A percentile compares a stretch with the other conserved stretches of the same genome.
phyloP scores from a whole-genome alignment of 192 early-diverging fungal species.

The Coemansia sp. region DNA sequence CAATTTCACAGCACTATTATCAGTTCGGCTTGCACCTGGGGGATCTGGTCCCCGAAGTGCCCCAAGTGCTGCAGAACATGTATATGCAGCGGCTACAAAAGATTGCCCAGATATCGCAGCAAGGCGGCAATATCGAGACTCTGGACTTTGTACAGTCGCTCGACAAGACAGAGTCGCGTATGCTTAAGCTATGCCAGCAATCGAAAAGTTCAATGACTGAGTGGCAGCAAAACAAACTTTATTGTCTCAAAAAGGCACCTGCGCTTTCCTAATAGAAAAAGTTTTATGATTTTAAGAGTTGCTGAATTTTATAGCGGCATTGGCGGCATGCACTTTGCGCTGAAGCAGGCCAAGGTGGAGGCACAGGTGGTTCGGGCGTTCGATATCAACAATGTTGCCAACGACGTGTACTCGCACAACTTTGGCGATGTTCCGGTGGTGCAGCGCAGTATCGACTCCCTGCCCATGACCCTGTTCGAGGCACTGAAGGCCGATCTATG shows the following conservation, averaged over 20 bases:
- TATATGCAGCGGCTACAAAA: slow-evolving; percentile 44
- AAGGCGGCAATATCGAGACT: slow-evolving; percentile 40
- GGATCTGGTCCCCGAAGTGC: slow-evolving; percentile 49
- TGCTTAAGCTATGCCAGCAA: slow-evolving; percentile 44
- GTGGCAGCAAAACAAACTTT: slow-evolving; percentile 46
- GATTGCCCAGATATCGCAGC: slow-evolving; percentile 48
- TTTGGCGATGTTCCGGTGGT: slow-evolving; percentile 50
- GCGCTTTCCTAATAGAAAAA: slow-evolving; percentile 9
- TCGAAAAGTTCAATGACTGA: slow-evolving; percentile 30
- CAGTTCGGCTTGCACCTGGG: slow-evolving; percentile 52
- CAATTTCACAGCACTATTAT: slow-evolving; percentile 48
- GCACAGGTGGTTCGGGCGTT: slow-evolving; percentile 79
- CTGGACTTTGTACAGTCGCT: slow-evolving; percentile 52
- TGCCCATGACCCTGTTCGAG: slow-evolving; percentile 60
- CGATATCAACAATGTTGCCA: slow-evolving; percentile 92
- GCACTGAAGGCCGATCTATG: slow-evolving; percentile 66
- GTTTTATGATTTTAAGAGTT: slow-evolving; percentile 31
- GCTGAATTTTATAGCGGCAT: slow-evolving; percentile 59
- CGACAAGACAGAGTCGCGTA: slow-evolving; percentile 31
- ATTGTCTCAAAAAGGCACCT: slow-evolving; percentile 29
- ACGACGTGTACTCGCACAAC: slow-evolving; percentile 71
- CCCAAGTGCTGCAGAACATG: slow-evolving; percentile 47
- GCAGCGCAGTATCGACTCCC: slow-evolving; percentile 63
- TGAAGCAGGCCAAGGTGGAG: slow-evolving; percentile 59
- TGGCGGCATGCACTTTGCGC: slow-evolving; percentile 72